Conservation (phyloP, 352 stramenopile species). For the Thraustotheca clavata region DNA sequence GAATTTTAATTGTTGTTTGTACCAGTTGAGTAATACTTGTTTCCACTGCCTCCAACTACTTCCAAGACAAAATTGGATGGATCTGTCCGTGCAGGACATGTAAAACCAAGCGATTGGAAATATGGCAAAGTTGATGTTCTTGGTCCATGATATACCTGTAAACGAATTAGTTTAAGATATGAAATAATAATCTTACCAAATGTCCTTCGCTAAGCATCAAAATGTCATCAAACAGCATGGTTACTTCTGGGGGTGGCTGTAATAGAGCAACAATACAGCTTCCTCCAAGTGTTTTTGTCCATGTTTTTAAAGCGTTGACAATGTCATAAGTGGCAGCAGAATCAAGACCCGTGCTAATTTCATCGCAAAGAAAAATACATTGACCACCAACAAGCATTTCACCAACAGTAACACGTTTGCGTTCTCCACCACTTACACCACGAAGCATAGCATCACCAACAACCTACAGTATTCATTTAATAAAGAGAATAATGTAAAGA, state of each 20-base stretch:
- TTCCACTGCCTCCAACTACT: constrained; percentile 42
- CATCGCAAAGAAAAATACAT: constrained; percentile 81
- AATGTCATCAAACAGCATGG: constrained; percentile 42
- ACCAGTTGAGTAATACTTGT: constrained; percentile 28
- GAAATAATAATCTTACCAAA: constrained; percentile 21
- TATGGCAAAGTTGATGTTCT: constrained; percentile 46
- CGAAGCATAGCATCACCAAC: constrained; percentile 84
- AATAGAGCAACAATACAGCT: constrained; percentile 38
- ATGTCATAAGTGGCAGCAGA: constrained; percentile 90
- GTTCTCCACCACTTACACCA: constrained; percentile 89
- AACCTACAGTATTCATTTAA: constrained; percentile 23
- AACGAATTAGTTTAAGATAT: neutral
- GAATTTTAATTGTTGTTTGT: constrained; percentile 23
- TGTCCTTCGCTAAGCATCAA: constrained; percentile 42
- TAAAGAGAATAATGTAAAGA: neutral
- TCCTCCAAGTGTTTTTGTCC: constrained; percentile 33
- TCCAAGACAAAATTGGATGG: constrained; percentile 65
- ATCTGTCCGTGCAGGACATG: constrained; percentile 41
- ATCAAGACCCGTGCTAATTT: constrained; percentile 92
- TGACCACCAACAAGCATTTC: constrained; percentile 83
- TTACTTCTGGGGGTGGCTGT: constrained; percentile 47
- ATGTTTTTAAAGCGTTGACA: constrained; percentile 45
- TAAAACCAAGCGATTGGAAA: constrained; percentile 41
- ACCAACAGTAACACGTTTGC: constrained; percentile 82
- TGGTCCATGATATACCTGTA: constrained; percentile 15